Base-by-base conservation (phyloP, 176 grass and related monocot genomes). In the Oropetium thomaeum region DNA sequence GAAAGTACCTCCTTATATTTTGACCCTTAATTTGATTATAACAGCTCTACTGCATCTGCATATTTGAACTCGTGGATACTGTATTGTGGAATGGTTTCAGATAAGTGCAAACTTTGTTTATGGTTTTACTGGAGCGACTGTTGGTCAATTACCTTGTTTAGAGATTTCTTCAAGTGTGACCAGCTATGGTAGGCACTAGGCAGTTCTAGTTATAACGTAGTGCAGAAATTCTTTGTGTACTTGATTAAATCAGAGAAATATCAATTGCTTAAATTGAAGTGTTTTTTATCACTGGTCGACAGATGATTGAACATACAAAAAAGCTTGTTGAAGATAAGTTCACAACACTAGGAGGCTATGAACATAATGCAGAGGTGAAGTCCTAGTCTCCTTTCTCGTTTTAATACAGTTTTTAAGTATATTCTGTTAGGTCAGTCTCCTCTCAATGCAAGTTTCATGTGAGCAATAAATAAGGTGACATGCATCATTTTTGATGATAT, bases 271-370 rank as follows among this genome's bases (percentile, higher is more conserved):
- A 33, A 39, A 10, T 79, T 85, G 32, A 58, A 76, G 19, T 14
- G 43, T 39, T 81, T 80, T 14, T 13, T 79, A 27, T 32, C 58
- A 81, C 68, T 94, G 96, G 96, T 74, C 80, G 96, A 83, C 96
- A 98, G 69, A 98, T 98, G 96, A 98, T 98, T 87, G 96, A 98
- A 69, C 91, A 98, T 62, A 98, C 91, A 71, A 98, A 98, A 77
- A 98, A 98, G 81, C 82, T 98, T 67, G 91, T 98, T 70, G 96
- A 98, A 86, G 91, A 92, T 65, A 98, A 92, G 80, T 98, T 98
- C 79, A 94, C 86, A 76, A 89, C 82, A 65, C 59, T 80, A 20
- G 87, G 69, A 77, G 96, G 96, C 39, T 98, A 98, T 77, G 96
- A 86, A 43, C 91, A 94, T 85, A 94, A 90, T 86, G 96, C 91